Conservation (phyloP, 257 asterid species). For the Forsythia viridissima region DNA sequence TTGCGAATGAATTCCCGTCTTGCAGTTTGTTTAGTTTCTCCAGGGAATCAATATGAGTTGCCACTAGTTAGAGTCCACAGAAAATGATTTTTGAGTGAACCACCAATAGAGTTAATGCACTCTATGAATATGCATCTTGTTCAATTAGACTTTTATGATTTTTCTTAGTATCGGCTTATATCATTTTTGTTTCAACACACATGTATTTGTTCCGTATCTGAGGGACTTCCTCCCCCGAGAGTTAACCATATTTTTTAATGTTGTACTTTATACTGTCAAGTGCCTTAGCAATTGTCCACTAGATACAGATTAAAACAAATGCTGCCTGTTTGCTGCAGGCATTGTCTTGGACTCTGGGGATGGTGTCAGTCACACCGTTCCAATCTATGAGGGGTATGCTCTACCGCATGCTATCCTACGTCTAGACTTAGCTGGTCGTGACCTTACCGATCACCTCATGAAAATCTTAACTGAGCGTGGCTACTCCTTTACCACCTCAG, state of each 20-base stretch:
- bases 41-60: background rate
- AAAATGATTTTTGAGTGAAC: background rate
- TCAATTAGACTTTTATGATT: too few relatives aligned
- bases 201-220: background rate
- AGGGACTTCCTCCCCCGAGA: background rate
- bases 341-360: constrained; percentile 20
- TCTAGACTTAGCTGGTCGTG: constrained; percentile 25
- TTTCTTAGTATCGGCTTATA: background rate
- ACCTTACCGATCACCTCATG: constrained; percentile 21
- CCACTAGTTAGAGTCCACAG: background rate
- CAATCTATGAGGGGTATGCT: constrained; percentile 21
- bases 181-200: background rate
- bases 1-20: background rate
- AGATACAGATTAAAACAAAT: background rate
- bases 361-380: constrained; percentile 25
- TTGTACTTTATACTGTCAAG: background rate
- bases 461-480: constrained; percentile 25
- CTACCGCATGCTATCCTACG: constrained; percentile 26
- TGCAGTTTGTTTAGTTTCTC: background rate
- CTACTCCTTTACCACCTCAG: constrained; percentile 21
- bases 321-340: background rate
- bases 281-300: background rate
- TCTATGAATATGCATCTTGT: background rate
- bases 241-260: background rate
- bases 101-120: background rate